Evolutionary conservation across 768 basidiomycete species (phyloP), one percentile per base, ranked within the genome.

Genomic region (Podaxis pistillaris): DNA sequence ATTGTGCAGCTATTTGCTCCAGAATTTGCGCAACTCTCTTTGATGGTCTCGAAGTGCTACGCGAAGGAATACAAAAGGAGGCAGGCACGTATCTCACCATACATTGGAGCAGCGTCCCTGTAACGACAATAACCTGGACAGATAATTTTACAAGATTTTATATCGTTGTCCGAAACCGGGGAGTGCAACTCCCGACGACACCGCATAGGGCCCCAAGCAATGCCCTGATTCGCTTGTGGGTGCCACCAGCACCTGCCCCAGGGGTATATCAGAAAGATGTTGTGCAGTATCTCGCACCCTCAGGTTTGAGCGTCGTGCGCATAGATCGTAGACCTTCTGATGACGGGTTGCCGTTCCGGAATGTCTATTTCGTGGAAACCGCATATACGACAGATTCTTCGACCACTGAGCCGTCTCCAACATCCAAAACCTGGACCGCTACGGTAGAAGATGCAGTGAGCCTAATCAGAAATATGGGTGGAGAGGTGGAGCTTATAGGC

Each of bases 1-100:
- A 79, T 63, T 83, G 82, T 66, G 91, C 89, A 2, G 91, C 91
- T 9, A 90, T 94, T 61, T 90, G 89, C 68, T 92, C 91, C 9
- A 80, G 77, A 26, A 74, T 89, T 26, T 90, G 88, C 62, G 78
- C 80, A 4, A 79, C 78, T 12, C 67, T 89, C 44, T 89, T 89
- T 64, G 73, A 81, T 1, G 86, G 81, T n/a, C 73, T 93, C 37
- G 82, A 88, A 51, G 73, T 91, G 3, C 73, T 93, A 44, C 73
- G 71, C 37, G 79, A 85, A 58, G 82, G 81, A 11, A 88, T 93
- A 52, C 91, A 94, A 68, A 83, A 89, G 64, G 78, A 78, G 58
- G 69, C 78, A 46, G 71, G 89, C 86, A 69, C 40, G 73, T 66
- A 44, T 36, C 28, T 44, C 46, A 2, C 28, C 40, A 8, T 17